These are phyloP conservation scores for Penicillium riverlandense DNA, from an alignment of 495 filamentous ascomycete genomes.

Conservation along the genomic window DNA sequence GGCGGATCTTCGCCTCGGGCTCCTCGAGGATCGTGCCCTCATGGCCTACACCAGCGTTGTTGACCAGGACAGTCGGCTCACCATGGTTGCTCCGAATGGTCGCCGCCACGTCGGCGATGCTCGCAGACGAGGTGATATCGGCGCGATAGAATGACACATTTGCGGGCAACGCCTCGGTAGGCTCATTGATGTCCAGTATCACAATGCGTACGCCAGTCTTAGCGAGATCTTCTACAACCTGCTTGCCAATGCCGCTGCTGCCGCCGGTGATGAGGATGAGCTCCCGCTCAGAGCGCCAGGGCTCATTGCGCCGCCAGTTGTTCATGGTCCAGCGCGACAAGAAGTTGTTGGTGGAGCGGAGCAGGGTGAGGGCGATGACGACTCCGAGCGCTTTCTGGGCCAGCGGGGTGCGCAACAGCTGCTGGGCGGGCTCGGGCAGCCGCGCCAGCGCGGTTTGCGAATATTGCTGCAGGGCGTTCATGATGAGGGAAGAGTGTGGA, in stretches of 20 bases:
- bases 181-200: constrained; percentile 43
- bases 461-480: constrained; percentile 24
- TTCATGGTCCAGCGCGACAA: constrained; percentile 39
- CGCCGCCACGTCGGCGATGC: constrained; percentile 35
- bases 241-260: constrained; percentile 48
- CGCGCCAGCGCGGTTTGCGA: constrained; percentile 17
- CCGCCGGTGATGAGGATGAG: constrained; percentile 53
- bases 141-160: constrained; percentile 41
- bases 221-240: constrained; percentile 39
- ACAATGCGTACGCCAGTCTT: constrained; percentile 41
- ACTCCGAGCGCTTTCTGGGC: constrained; percentile 21
- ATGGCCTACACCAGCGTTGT: constrained; percentile 52
- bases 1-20: constrained; percentile 36
- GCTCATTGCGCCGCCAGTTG: constrained; percentile 36
- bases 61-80: constrained; percentile 49
- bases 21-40: constrained; percentile 41
- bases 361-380: constrained; percentile 26
- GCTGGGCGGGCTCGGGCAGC: constrained; percentile 22
- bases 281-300: constrained; percentile 41
- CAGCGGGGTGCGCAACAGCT: constrained; percentile 18
- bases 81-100: constrained; percentile 40
- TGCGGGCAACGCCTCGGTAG: constrained; percentile 23
- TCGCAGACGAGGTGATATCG: constrained; percentile 45
- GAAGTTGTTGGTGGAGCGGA: constrained; percentile 33
- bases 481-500: not conserved